Conservation (phyloP, 805 yeast species). For the Jamesozyma lodderae region DNA sequence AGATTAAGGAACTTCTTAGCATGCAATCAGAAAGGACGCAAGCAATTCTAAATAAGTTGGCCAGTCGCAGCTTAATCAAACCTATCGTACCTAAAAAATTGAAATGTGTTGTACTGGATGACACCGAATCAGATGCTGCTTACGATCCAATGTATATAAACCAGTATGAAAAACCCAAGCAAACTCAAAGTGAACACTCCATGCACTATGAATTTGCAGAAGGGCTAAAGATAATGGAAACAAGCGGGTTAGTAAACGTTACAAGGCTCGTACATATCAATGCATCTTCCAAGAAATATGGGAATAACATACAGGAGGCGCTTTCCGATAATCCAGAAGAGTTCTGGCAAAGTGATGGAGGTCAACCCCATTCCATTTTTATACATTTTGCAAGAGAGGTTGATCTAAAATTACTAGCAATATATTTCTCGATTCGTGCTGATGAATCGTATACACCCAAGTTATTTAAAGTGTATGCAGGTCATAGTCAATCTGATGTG, state of each 20-base stretch:
- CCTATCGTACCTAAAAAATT: neutral
- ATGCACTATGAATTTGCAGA: conserved; percentile 9
- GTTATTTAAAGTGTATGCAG: conserved; percentile 26
- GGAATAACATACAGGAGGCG: conserved; percentile 61
- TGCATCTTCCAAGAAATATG: conserved; percentile 65
- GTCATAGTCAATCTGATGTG: conserved; percentile 25
- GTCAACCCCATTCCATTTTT: conserved; percentile 75
- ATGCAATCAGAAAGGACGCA: neutral
- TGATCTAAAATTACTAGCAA: conserved; percentile 52
- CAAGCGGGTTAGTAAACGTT: conserved; percentile 54
- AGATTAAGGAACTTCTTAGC: too few species aligned
- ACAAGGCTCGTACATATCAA: conserved; percentile 80
- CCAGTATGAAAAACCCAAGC: conserved; percentile 10
- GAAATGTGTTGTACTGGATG: conserved; percentile 10
- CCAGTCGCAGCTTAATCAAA: conserved; percentile 2
- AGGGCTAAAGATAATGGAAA: conserved; percentile 20
- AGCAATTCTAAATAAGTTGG: conserved; percentile 4
- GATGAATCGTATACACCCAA: conserved; percentile 93
- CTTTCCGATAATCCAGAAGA: conserved; percentile 62
- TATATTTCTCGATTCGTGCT: conserved; percentile 57
- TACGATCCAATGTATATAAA: conserved; percentile 13
- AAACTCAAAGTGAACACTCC: neutral
- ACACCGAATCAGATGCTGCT: conserved; percentile 9
- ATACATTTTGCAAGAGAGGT: conserved; percentile 75
- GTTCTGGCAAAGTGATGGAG: conserved; percentile 95